phyloP scores from a whole-genome alignment of 2,329 filamentous ascomycete species.

The Colletotrichum camelliae region DNA sequence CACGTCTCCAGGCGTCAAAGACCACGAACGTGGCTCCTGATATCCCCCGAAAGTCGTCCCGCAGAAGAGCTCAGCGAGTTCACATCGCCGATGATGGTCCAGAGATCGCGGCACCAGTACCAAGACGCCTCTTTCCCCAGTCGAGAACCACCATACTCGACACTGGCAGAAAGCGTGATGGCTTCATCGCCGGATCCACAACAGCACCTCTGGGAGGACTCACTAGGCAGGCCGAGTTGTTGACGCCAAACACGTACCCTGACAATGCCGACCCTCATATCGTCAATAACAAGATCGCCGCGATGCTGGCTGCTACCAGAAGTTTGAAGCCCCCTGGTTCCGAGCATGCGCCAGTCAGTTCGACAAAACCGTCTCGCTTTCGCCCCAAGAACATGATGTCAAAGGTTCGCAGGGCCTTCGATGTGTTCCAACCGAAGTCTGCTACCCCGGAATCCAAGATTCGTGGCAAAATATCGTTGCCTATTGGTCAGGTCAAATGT shows the following conservation, averaged over 20 bases:
- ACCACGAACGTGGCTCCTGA: neutral
- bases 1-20: neutral
- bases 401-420: constrained; percentile 39
- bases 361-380: constrained; percentile 31
- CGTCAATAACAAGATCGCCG: constrained; percentile 37
- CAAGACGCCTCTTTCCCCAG: neutral
- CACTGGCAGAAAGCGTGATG: neutral
- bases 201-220: constrained; percentile 6
- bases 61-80: neutral
- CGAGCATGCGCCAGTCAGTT: constrained; percentile 4
- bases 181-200: neutral
- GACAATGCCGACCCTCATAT: constrained; percentile 24
- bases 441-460: constrained; percentile 21
- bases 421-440: constrained; percentile 33
- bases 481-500: neutral
- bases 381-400: constrained; percentile 34
- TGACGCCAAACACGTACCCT: neutral
- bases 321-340: constrained; percentile 35
- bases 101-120: neutral
- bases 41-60: constrained; percentile 21
- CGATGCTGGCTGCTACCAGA: constrained; percentile 42
- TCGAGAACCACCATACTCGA: constrained; percentile 15
- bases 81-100: neutral
- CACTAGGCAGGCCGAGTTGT: neutral
- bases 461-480: constrained; percentile 16